Evolutionary conservation across 2,329 filamentous ascomycete genomes (phyloP).

Genomic region (Talaromyces atroroseus): DNA sequence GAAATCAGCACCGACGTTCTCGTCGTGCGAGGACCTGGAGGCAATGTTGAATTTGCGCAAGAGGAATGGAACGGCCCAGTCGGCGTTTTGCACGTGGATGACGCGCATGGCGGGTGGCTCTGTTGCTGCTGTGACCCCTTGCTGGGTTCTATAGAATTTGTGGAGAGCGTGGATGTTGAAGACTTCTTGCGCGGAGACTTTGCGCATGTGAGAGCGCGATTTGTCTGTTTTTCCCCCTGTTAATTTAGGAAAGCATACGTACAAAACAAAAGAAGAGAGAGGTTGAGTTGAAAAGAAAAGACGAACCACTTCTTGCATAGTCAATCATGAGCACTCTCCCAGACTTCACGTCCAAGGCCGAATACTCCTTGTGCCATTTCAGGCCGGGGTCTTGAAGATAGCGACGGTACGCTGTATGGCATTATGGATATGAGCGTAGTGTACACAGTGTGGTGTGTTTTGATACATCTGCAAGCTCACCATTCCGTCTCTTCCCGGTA

Average conservation of each 20-base stretch:
- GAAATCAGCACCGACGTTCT: conserved; percentile 45
- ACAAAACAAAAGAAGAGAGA: background rate
- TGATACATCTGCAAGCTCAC: background rate
- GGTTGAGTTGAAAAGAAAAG: too few relatives aligned
- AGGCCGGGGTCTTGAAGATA: conserved; percentile 20
- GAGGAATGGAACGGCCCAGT: conserved; percentile 46
- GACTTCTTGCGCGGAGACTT: conserved; percentile 47
- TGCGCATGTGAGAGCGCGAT: conserved; percentile 33
- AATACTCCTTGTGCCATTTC: conserved; percentile 32
- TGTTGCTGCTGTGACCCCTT: background rate
- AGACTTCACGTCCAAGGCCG: conserved; percentile 20
- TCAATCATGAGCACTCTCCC: conserved; percentile 50
- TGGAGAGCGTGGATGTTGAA: conserved; percentile 39
- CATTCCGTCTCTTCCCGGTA: background rate
- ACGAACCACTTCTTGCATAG: conserved; percentile 36
- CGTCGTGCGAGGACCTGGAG: conserved; percentile 23
- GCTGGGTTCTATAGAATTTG: conserved; percentile 34
- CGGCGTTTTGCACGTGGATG: conserved; percentile 50
- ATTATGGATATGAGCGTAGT: background rate
- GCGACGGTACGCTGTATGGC: background rate
- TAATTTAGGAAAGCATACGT: conserved; percentile 6
- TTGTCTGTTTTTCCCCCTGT: conserved; percentile 22
- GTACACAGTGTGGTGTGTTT: background rate
- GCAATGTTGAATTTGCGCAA: conserved; percentile 50
- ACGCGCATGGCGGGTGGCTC: conserved; percentile 27